Evolutionary conservation across 1,284 basidiomycete genomes (phyloP), one percentile per base, ranked within the genome.

Genomic region (Bjerkandera adusta): DNA sequence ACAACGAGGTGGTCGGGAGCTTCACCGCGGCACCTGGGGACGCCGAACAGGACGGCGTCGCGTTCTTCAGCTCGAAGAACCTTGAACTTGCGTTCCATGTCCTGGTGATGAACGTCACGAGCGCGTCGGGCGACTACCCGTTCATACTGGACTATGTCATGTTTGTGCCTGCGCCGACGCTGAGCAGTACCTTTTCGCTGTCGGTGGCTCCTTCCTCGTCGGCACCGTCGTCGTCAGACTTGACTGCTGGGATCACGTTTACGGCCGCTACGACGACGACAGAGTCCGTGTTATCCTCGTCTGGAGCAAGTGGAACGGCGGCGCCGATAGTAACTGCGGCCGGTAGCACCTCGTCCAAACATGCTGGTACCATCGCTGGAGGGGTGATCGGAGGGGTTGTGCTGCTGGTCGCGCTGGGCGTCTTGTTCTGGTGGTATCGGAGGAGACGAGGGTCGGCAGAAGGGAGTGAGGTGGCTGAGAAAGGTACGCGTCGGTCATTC

Each of bases 101-200:
- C 30, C 36, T 56, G 35, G 15, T 42, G 5, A 39, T 54, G 18
- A 48, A 43, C n/a, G 49, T 53, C 27, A 51, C 44, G 12, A 45
- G 46, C 27, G 52, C 45, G 10, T 43, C 52, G 4, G 35, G 21
- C 2, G 44, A 46, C 12, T 36, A 26, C 12, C 41, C 51, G 5
- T 58, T 30, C 37, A 26, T 51, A 20, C 43, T 56, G 35, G 52
- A 56, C 27, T 58, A 50, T 36, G 24, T 56, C 20, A 13, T 47
- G 11, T 47, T 49, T 32, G 33, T 40, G 12, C 48, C 54, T 15
- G 22, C 39, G 7, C 38, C 46, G 3, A 32, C 46, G 15, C n/a
- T n/a, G n/a, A n/a, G 13, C 2, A 27, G 11, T 13, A n/a, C 18
- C 6, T 34, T 26, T 29, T 34, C 41, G n/a, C n/a, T 18, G 2